Percentiles rank a stretch among this genome's conserved stretches.
These are phyloP conservation scores for Gymnopus androsaceus DNA, from an alignment of 1,284 basidiomycete genomes.

Conservation along the genomic window DNA sequence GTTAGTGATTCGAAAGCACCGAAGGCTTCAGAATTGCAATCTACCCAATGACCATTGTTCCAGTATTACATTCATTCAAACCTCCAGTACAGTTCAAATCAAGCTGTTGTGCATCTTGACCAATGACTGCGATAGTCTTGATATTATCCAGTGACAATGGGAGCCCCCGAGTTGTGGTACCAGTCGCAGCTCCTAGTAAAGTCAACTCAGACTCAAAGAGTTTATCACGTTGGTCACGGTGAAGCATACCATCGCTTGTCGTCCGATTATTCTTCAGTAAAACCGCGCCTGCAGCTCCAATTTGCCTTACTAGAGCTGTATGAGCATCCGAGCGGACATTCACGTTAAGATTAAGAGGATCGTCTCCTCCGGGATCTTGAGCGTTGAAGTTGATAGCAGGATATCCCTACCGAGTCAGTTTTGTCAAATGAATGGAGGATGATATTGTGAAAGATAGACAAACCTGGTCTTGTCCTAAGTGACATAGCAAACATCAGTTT, in stretches of 20 bases:
- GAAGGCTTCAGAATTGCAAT: slow-evolving; percentile 17
- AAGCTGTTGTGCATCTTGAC: slow-evolving; percentile 45
- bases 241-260: slow-evolving; percentile 25
- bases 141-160: slow-evolving; percentile 54
- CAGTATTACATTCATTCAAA: slow-evolving; percentile 47
- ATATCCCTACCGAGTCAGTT: slow-evolving; percentile 39
- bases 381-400: slow-evolving; percentile 56
- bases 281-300: slow-evolving; percentile 71
- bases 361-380: slow-evolving; percentile 49
- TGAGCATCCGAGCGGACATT: slow-evolving; percentile 61
- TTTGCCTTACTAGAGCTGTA: slow-evolving; percentile 58
- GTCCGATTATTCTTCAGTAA: slow-evolving; percentile 74
- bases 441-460: slow-evolving; percentile 13
- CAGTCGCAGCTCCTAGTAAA: slow-evolving; percentile 23
- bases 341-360: slow-evolving; percentile 51
- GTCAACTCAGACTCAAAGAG: not conserved
- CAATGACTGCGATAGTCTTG: slow-evolving; percentile 45
- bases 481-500: too few relatives aligned
- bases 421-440: slow-evolving; percentile 20
- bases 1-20: slow-evolving; percentile 5
- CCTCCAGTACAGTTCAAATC: slow-evolving; percentile 41
- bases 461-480: slow-evolving; percentile 50
- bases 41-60: slow-evolving; percentile 50
- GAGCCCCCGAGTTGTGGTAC: slow-evolving; percentile 38
- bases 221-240: not conserved